Evolutionary conservation across 768 basidiomycete genomes (phyloP).

Genomic region (Stropharia rugosoannulata): DNA sequence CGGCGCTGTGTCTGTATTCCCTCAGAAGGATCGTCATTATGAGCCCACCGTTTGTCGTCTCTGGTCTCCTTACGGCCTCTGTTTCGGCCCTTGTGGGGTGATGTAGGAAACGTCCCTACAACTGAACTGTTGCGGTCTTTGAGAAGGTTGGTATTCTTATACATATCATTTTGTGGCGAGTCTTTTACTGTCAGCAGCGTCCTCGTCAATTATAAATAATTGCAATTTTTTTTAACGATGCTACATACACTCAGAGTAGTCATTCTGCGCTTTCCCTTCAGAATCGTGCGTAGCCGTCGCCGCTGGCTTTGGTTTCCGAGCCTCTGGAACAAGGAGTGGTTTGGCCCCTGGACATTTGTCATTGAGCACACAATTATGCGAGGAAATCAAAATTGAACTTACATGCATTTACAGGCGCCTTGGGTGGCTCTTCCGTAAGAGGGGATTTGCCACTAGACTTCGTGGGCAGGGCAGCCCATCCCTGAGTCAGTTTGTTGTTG

Average conservation of each 20-base stretch:
- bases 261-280: too few species aligned
- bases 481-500: slow-evolving; percentile 5
- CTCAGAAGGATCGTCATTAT: too few species aligned
- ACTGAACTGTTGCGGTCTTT: neutral
- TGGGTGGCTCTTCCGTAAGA: slow-evolving; percentile 5
- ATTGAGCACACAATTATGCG: neutral
- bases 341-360: slow-evolving; percentile 9
- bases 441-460: slow-evolving; percentile 5
- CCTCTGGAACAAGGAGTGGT: slow-evolving; percentile 8
- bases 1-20: too few species aligned
- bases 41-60: neutral
- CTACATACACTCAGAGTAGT: too few species aligned
- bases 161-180: neutral
- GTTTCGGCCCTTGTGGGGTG: neutral
- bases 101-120: neutral
- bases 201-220: too few species aligned
- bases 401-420: slow-evolving; percentile 15
- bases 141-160: neutral
- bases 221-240: too few species aligned
- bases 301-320: too few species aligned
- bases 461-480: slow-evolving; percentile 4
- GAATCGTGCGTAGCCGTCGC: too few species aligned
- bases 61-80: neutral
- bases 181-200: too few species aligned
- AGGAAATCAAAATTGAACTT: neutral